phyloP scores from a whole-genome alignment of 2,329 filamentous ascomycete genomes.

The Aureobasidium sp. region DNA sequence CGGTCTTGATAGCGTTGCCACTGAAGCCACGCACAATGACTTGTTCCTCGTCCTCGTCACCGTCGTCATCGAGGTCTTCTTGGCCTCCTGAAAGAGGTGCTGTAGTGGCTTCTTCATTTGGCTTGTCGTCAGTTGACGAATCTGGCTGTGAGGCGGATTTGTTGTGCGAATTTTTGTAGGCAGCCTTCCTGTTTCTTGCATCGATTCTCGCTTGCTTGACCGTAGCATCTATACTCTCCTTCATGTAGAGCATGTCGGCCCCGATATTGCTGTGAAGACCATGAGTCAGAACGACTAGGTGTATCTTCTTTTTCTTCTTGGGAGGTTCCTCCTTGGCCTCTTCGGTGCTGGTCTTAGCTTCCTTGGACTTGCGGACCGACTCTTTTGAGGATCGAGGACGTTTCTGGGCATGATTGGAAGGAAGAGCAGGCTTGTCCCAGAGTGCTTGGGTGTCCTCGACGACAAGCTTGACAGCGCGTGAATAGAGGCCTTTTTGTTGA shows the following conservation, averaged over 20 bases:
- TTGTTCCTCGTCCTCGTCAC: conserved; percentile 68
- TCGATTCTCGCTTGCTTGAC: conserved; percentile 67
- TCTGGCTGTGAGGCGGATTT: conserved; percentile 18
- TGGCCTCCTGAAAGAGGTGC: conserved; percentile 45
- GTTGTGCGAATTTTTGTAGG: conserved; percentile 20
- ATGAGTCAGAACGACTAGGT: conserved; percentile 88
- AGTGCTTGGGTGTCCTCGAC: conserved; percentile 83
- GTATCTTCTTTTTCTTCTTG: conserved; percentile 68
- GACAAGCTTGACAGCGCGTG: conserved; percentile 66
- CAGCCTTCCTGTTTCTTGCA: conserved; percentile 52
- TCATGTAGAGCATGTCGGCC: conserved; percentile 93
- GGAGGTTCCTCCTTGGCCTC: conserved; percentile 18
- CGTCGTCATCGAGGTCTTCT: conserved; percentile 41
- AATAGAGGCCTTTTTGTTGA: conserved; percentile 73
- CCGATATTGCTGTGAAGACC: conserved; percentile 93
- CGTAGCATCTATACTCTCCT: conserved; percentile 89
- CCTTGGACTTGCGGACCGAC: conserved; percentile 7
- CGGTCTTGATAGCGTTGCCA: conserved; percentile 84
- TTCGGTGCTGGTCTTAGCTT: conserved; percentile 14
- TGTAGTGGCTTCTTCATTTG: conserved; percentile 30
- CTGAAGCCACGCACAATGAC: conserved; percentile 85
- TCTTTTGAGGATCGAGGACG: conserved; percentile 23
- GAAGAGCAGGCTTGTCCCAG: conserved; percentile 87
- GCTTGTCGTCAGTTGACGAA: conserved; percentile 24
- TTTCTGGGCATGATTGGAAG: conserved; percentile 29